Evolutionary conservation across 2,329 filamentous ascomycete genomes (phyloP), one percentile per base, ranked within the genome.

Genomic region (Scortechinia acanthostroma): DNA sequence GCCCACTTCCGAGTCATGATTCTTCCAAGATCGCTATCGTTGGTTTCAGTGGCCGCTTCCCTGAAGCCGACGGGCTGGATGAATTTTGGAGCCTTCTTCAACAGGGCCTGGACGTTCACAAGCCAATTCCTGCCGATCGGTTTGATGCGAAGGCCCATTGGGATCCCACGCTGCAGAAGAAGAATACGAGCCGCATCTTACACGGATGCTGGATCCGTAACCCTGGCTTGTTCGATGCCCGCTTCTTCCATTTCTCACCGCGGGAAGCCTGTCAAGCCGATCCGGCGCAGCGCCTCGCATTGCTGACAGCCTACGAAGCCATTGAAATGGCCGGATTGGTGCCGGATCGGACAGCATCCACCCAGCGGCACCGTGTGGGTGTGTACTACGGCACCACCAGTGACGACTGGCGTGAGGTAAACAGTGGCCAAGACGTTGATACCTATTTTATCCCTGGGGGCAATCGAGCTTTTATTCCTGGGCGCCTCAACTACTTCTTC

Each of bases 181-280:
- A 82, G 60, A 91, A 90, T 66, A 89, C 86, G 47, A 86, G 79
- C 45, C 82, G 87, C 61, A 88, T 85, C 1, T 83, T 82, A 2
- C 88, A 80, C 53, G 86, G 86, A 15, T 88, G 84, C 65, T 90
- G 69, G 68, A 74, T 88, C 51, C 80, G 88, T 49, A 76, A 89
- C 49, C 86, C 86, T 0, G 85, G 85, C 46, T 70, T 85, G 42
- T 91, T 91, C 55, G 87, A 91, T 54, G 82, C 85, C n/a, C 73
- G 83, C 1, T 91, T 91, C 65, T 91, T 91, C 75, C 89, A 89
- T 63, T 90, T 91, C 82, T 90, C 86, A 25, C 86, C 86, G 4
- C 78, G 85, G 53, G 86, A 91, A 63, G 88, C 88, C 21, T 77
- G 80, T 44, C 85, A 90, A 57, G 89, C 85, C 1, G 87, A 91